Percentiles rank a stretch among this genome's conserved stretches.
phyloP scores from a whole-genome alignment of 768 basidiomycete genomes.

The Boletus vermiculosoides region DNA sequence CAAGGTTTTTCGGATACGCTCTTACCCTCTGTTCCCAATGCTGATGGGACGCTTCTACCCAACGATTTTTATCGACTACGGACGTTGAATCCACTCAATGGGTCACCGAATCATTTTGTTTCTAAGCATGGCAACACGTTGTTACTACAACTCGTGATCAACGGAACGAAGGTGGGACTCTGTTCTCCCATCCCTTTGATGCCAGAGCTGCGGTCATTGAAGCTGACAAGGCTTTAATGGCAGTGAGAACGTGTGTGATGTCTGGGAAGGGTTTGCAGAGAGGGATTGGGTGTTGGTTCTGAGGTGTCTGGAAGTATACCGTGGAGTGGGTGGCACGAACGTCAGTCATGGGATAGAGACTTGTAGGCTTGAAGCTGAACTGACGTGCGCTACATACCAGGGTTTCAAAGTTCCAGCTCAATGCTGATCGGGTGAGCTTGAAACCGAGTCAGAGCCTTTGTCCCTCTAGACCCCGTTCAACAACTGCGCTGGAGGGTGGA shows the following conservation, averaged over 20 bases:
- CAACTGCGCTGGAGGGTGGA: too few species aligned
- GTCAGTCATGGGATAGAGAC: too few species aligned
- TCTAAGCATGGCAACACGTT: conserved; percentile 93
- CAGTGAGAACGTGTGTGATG: conserved; percentile 83
- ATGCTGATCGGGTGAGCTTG: too few species aligned
- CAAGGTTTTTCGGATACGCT: conserved; percentile 77
- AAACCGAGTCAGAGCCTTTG: too few species aligned
- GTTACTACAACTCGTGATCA: conserved; percentile 77
- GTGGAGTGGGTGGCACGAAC: conserved; percentile 88
- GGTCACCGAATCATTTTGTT: conserved; percentile 47
- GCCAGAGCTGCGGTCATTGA: conserved; percentile 88
- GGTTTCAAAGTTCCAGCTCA: too few species aligned
- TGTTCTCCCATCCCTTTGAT: conserved; percentile 87
- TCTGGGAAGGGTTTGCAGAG: conserved; percentile 81
- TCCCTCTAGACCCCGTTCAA: too few species aligned
- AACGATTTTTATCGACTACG: conserved; percentile 70
- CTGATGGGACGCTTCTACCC: conserved; percentile 59
- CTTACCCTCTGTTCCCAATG: conserved; percentile 71
- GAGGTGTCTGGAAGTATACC: conserved; percentile 70
- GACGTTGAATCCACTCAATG: conserved; percentile 32
- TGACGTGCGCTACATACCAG: too few species aligned
- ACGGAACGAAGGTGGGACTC: conserved; percentile 92
- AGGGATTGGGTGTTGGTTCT: conserved; percentile 78
- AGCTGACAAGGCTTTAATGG: conserved; percentile 85
- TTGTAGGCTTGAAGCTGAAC: too few species aligned